Evolutionary conservation across 225 moss, liverwort and hornwort genomes (phyloP).

Genomic region (Lunularia cruciata): DNA sequence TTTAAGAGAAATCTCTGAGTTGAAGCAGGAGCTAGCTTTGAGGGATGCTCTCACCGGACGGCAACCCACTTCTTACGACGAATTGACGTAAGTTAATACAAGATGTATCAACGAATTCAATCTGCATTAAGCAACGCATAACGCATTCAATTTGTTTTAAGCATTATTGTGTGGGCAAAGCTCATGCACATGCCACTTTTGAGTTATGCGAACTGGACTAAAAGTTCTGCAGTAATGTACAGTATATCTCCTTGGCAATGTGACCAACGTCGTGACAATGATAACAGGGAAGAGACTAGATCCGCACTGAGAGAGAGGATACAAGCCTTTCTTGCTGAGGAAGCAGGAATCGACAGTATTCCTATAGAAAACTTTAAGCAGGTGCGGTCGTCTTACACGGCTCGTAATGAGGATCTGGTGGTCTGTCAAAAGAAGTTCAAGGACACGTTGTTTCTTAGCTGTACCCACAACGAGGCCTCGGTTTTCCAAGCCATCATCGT

Average conservation of each 20-base stretch:
- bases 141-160: too few relatives aligned
- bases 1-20: conserved; percentile 59
- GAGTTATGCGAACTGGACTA: too few relatives aligned
- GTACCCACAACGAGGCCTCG: too few relatives aligned
- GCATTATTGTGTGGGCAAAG: too few relatives aligned
- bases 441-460: neutral
- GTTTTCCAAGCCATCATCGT: too few relatives aligned
- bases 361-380: conserved; percentile 63
- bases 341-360: conserved; percentile 54
- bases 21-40: conserved; percentile 81
- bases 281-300: conserved; percentile 57
- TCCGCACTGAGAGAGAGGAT: conserved; percentile 50
- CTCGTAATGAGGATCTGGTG: neutral
- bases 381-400: conserved; percentile 11
- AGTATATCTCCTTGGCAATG: too few relatives aligned
- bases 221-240: too few relatives aligned
- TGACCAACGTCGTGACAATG: too few relatives aligned
- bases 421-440: too few relatives aligned
- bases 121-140: too few relatives aligned
- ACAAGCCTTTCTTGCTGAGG: conserved; percentile 55
- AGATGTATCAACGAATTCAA: too few relatives aligned
- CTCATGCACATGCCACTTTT: too few relatives aligned
- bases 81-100: conserved; percentile 71
- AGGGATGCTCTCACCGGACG: conserved; percentile 68
- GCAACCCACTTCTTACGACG: conserved; percentile 66